A percentile compares a stretch with the other conserved stretches of the same genome.
Conservation (phyloP, 2,329 filamentous ascomycete species). For the Aspergillus fumigatus region DNA sequence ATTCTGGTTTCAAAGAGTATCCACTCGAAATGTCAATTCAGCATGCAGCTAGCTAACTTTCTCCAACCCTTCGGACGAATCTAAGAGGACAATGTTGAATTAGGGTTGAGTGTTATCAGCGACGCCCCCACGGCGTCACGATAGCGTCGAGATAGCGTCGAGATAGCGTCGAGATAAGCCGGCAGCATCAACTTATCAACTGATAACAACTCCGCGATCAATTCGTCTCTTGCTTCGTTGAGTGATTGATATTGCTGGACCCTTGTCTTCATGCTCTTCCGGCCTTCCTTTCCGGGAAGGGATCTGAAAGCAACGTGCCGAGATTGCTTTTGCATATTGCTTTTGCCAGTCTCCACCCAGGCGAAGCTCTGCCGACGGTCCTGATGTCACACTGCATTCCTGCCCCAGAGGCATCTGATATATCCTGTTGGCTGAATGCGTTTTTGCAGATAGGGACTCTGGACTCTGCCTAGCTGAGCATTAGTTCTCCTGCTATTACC, state of each 20-base stretch:
- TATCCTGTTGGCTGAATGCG: background rate
- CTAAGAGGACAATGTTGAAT: background rate
- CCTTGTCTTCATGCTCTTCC: constrained; percentile 10
- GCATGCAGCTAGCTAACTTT: background rate
- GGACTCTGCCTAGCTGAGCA: background rate
- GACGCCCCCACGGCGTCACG: no score
- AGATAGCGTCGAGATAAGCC: no score
- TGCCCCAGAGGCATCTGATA: background rate
- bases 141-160: background rate
- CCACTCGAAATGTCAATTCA: background rate
- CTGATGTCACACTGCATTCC: background rate
- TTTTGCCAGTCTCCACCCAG: background rate
- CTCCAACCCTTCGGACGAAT: no score
- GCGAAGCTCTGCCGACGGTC: background rate
- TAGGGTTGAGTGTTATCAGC: background rate
- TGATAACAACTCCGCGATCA: background rate
- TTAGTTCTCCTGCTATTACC: background rate
- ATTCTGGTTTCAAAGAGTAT: background rate
- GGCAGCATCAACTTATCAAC: background rate
- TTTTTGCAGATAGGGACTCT: background rate
- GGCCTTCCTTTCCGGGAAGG: constrained; percentile 18
- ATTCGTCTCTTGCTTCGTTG: background rate
- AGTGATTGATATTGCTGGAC: constrained; percentile 4
- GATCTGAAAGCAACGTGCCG: background rate
- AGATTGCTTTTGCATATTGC: no score